Conservation (phyloP, 768 basidiomycete species). For the Mycena rosella region DNA sequence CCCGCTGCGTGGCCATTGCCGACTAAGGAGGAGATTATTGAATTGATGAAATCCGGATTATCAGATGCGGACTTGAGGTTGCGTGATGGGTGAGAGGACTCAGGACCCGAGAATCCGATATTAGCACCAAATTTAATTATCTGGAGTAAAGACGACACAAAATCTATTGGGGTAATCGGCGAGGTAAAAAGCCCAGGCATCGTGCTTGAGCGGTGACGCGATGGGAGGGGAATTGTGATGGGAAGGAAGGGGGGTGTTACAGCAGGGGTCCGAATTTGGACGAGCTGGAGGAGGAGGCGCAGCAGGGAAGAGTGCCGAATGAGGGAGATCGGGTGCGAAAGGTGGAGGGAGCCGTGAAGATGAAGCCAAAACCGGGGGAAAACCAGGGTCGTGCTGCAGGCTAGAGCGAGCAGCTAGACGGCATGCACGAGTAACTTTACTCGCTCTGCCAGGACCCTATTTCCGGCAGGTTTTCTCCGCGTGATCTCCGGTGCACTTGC, state of each 20-base stretch:
- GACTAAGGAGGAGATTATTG: conserved; percentile 1
- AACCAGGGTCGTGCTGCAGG: background rate
- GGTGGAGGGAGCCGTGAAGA: background rate
- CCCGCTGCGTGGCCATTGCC: conserved; percentile 35
- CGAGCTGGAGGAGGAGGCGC: conserved; percentile 24
- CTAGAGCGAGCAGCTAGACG: background rate
- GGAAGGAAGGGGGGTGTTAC: background rate
- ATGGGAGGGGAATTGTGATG: background rate
- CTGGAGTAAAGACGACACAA: conserved; percentile 41
- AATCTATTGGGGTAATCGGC: conserved; percentile 13
- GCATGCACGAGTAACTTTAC: background rate
- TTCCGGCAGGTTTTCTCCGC: background rate
- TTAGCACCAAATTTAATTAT: conserved; percentile 29
- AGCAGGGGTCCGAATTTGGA: conserved; percentile 43
- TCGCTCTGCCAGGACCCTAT: background rate
- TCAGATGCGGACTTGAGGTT: conserved; percentile 35
- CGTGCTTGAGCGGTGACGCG: background rate
- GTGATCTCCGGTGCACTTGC: background rate
- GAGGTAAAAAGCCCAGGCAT: conserved; percentile 3
- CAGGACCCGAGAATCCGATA: conserved; percentile 41
- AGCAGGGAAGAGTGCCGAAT: conserved; percentile 17
- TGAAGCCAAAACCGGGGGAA: background rate
- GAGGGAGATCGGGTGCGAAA: background rate
- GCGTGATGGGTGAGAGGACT: conserved; percentile 18
- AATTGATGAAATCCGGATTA: background rate